Conservation (phyloP, 129 eudicot genomes). For the Apium graveolens region DNA sequence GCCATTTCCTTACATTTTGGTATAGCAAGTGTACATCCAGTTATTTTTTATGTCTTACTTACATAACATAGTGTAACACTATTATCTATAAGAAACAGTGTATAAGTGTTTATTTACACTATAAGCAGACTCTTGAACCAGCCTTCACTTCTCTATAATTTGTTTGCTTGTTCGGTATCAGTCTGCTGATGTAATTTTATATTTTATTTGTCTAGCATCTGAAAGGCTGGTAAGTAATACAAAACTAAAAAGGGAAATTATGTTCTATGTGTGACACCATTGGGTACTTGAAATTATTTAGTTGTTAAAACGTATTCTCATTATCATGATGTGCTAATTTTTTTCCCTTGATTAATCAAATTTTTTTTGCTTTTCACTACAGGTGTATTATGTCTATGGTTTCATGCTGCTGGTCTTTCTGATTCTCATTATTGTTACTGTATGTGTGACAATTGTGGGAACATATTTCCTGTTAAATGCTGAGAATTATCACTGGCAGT, state of each 20-base stretch:
- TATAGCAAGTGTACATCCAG: not conserved
- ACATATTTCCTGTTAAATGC: not conserved
- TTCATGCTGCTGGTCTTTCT: constrained; percentile 6
- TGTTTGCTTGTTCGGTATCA: not conserved
- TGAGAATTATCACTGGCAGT: constrained; percentile 4
- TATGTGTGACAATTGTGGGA: constrained; percentile 6
- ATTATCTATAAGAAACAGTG: not conserved
- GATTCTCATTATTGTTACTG: constrained; percentile 4
- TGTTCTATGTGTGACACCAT: not conserved
- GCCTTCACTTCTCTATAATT: too few relatives aligned
- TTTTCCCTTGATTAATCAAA: not conserved
- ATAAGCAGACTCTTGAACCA: not conserved
- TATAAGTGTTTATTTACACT: not conserved
- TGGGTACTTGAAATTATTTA: not conserved
- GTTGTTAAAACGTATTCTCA: not conserved
- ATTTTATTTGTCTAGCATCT: too few relatives aligned
- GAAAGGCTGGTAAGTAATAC: not conserved
- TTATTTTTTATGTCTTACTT: not conserved
- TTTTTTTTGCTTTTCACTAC: not conserved
- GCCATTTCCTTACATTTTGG: not conserved
- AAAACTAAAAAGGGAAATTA: not conserved
- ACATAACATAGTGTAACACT: not conserved
- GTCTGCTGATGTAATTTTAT: not conserved
- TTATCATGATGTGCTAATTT: not conserved
- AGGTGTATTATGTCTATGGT: constrained; percentile 7